Base-by-base conservation (phyloP, 768 basidiomycete species). In the Tricholomella constricta region DNA sequence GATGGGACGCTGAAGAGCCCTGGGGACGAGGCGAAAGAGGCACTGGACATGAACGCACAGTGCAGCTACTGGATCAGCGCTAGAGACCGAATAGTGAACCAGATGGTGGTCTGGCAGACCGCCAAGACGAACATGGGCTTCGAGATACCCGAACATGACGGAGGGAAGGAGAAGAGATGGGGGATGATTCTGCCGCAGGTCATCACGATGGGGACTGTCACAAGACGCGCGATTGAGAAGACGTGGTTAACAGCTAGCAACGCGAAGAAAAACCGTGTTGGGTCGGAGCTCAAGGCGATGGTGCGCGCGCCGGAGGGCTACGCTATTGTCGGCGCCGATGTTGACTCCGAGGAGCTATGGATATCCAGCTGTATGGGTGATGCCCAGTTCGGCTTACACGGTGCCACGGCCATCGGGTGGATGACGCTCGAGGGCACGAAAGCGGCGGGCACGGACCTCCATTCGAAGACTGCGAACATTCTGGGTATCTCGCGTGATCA, bases 391-490 rank as follows among this genome's bases (percentile, higher is more conserved):
- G 97, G 96, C 8, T 68, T 96, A 52, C 95, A 99, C 61, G 96
- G 96, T 10, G 93, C 94, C 10, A 95, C 94, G 2, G 94, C 96
- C 2, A 85, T 99, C 37, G 96, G 97, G 3, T 98, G 96, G 96
- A 98, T 99, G 96, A 98, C 95, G 14, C 80, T 99, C 25, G 97
- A 98, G 69, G 95, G 97, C 1, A 96, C 95, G 14, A 98, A 98
- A 70, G 80, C 86, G 0, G 88, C 89, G 0, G 94, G 94, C 5
- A 98, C 96, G 6, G 96, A 99, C 72, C 72, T 99, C 26, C 96
- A 98, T 65, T 98, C 95, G 10, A 97, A 97, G 74, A 96, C 95
- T 2, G 97, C 96, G 10, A 83, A 72, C 53, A 98, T 98, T 63
- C 76, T 98, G 34, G 91, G 91, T 15, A 95, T 95, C 58, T 91